Base-by-base conservation (phyloP, 2,329 filamentous ascomycete species). In the Fusarium annulatum region DNA sequence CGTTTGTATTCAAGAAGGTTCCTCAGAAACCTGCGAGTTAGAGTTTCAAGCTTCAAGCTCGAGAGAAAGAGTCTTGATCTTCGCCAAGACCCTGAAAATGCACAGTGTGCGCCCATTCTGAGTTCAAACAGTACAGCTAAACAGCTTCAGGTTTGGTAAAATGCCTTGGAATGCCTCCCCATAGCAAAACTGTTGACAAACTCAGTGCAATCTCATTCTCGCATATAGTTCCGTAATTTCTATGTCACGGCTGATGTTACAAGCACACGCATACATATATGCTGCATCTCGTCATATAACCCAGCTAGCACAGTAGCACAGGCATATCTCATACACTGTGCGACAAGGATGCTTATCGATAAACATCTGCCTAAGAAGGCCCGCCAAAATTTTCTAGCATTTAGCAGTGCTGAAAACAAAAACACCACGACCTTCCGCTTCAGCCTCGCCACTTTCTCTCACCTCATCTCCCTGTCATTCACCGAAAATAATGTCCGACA, bases 401-500 rank as follows among this genome's bases (percentile, higher is more conserved):
- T 62, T 48, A 48, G 26, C 26, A 28, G 45, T 68, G 66, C 62
- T 69, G 66, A 66, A 76, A 71, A 64, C 67, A 67, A 68, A 62
- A 72, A 67, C 61, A 67, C 57, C 67, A 73, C 59, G 58, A 42
- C 49, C 59, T 57, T 68, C 63, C 46, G 28, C 61, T 67, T 75
- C 76, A 79, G 76, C 76, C 77, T 79, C 68, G 73, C 62, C 64
- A 67, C 64, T 68, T 68, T 59, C 69, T 56, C 34, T 70, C 57
- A 67, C 58, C 39, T 46, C 28, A 56, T 51, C 38, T 30, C 19
- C 60, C 52, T 41, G 36, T 48, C 45, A 43, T 39, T 45, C 52
- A 52, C 51, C 53, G 46, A 64, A 57, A 60, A 77, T 39, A 64
- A 87, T 87, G 85, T 82, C 82, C 67, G 83, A 85, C 67, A 64